Percentiles rank a stretch among this genome's conserved stretches.
Conservation (phyloP, 495 filamentous ascomycete genomes). For the Hypoxylon crocopeplum region DNA sequence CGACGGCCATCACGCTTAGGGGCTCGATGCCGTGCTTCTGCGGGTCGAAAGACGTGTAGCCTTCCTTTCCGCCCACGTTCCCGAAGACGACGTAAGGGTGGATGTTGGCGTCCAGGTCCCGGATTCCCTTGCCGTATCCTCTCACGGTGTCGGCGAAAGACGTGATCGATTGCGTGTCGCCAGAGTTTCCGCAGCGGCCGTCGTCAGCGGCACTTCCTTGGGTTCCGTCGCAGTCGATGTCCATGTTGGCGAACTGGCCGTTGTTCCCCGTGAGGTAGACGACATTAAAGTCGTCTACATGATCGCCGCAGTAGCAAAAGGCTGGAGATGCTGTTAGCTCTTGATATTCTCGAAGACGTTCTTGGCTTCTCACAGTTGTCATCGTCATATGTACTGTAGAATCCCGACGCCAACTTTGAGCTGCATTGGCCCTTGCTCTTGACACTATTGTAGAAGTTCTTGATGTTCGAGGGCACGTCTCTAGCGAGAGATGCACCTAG, state of each 20-base stretch:
- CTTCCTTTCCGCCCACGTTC: conserved; percentile 53
- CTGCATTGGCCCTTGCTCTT: conserved; percentile 44
- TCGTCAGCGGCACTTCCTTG: conserved; percentile 55
- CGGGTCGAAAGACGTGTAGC: conserved; percentile 59
- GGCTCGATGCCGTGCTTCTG: conserved; percentile 59
- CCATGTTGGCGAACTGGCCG: conserved; percentile 59
- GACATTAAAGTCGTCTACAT: conserved; percentile 39
- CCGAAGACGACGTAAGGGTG: conserved; percentile 73
- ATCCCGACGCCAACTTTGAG: conserved; percentile 44
- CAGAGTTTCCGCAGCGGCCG: conserved; percentile 56
- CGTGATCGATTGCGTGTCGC: conserved; percentile 60
- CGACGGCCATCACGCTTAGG: conserved; percentile 68
- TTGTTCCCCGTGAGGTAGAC: conserved; percentile 48
- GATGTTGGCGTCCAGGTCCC: conserved; percentile 65
- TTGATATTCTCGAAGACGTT: not conserved
- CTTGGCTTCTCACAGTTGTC: conserved; percentile 39
- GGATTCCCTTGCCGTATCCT: conserved; percentile 53
- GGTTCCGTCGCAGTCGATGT: conserved; percentile 73
- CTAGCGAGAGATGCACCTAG: conserved; percentile 32
- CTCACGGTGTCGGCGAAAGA: conserved; percentile 58
- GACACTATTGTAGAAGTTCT: conserved; percentile 45
- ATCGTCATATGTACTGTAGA: conserved; percentile 45
- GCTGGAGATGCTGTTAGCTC: conserved; percentile 20
- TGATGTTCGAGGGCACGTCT: conserved; percentile 45
- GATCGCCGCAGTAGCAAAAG: conserved; percentile 52